Evolutionary conservation across 2,329 filamentous ascomycete genomes (phyloP).

Genomic region (Talaromyces sp.): DNA sequence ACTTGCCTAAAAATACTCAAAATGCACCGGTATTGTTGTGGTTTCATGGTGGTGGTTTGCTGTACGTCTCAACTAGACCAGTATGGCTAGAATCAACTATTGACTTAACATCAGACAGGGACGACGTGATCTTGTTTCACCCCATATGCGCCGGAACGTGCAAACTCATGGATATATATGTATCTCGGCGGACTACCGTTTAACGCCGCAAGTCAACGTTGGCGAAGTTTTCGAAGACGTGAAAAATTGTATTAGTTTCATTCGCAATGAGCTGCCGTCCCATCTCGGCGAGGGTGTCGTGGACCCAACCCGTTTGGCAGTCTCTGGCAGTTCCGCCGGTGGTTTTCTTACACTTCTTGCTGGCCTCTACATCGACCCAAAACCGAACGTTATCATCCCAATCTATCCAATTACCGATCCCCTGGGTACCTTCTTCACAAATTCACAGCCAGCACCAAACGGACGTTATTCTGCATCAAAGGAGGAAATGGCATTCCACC

Average conservation of each 20-base stretch:
- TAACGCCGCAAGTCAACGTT: slow-evolving; percentile 4
- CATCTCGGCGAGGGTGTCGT: background rate
- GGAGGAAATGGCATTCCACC: slow-evolving; percentile 3
- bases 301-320: background rate
- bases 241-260: slow-evolving; percentile 2
- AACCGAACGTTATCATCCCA: slow-evolving; percentile 5
- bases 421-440: slow-evolving; percentile 6
- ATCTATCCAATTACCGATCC: slow-evolving; percentile 7
- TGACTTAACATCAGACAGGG: slow-evolving; percentile 5
- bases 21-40: slow-evolving; percentile 5
- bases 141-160: slow-evolving; percentile 4
- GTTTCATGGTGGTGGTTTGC: slow-evolving; percentile 7
- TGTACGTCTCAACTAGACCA: background rate
- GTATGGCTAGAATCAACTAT: background rate
- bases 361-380: slow-evolving; percentile 3
- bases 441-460: background rate
- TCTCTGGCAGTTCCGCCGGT: background rate
- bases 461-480: slow-evolving; percentile 5
- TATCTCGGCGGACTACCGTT: slow-evolving; percentile 4
- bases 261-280: background rate
- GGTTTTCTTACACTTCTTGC: slow-evolving; percentile 7
- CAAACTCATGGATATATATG: slow-evolving; percentile 5
- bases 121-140: slow-evolving; percentile 3
- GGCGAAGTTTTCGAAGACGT: slow-evolving; percentile 5
- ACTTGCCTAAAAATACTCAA: background rate